Base-by-base conservation (phyloP, 768 basidiomycete genomes). In the Lepiota brunneoincarnata region DNA sequence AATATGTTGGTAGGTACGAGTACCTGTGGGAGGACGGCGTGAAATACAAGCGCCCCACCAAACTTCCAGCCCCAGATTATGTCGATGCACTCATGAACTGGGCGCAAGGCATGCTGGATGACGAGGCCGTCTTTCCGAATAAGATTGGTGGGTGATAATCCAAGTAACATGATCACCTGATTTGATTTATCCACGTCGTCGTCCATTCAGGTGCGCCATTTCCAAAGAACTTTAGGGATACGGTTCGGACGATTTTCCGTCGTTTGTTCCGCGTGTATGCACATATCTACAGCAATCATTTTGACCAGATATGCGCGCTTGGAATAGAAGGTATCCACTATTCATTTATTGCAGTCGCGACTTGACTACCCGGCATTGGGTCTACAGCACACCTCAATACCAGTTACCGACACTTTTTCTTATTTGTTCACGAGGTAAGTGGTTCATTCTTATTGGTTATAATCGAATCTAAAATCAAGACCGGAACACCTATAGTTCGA, bases 1-100 rank as follows among this genome's bases (percentile, higher is more conserved):
- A 20, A 41, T 43, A 49, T 18, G 12, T 55, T 28, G 37, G 17
- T 66, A 94, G 93, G 61, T 96, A 93, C 67, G 93, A 96, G 67
- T 96, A 96, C 69, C 81, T 94, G 6, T 96, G 93, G 93, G 93
- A 95, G 67, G 93, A 94, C 59, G 91, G 93, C 11, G 77, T 82
- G 46, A 89, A 82, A 61, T 95, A 86, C 77, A 92, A 87, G 72
- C 84, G 82, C 38, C 93, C 93, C 14, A 91, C 92, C n/a, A 96
- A 94, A 68, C 80, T 96, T n/a, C 81, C 91, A 1, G 93, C 93
- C 2, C 93, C 93, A 0, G 93, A 95, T 56, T 99, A 99, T 65
- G 95, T 98, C 38, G 97, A 99, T 64, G 90, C 91, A 9, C 76
- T 99, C 51, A 99, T 99, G 97, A 97, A 94, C 68, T 99, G 97